These are phyloP conservation scores for Myrmaecium sp. DNA, from an alignment of 2,329 filamentous ascomycete species.

Conservation along the genomic window DNA sequence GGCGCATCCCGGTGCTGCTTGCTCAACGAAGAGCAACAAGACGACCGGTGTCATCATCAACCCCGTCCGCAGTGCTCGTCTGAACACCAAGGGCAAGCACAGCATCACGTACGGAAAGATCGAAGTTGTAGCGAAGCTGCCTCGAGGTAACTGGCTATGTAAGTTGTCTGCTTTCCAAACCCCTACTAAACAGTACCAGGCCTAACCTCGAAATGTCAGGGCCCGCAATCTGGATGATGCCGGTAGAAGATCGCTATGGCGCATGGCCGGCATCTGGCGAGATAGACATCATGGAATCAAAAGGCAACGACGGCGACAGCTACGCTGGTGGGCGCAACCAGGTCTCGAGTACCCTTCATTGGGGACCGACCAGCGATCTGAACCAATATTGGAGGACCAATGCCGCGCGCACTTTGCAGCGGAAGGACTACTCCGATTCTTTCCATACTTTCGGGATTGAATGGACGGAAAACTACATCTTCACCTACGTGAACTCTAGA, in stretches of 20 bases:
- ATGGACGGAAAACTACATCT: conserved; percentile 36
- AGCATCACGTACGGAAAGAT: conserved; percentile 33
- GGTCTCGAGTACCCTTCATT: conserved; percentile 30
- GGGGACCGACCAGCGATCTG: conserved; percentile 20
- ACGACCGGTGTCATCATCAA: conserved; percentile 30
- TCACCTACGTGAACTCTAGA: conserved; percentile 34
- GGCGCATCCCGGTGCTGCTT: conserved; percentile 12
- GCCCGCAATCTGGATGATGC: conserved; percentile 6
- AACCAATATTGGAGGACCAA: conserved; percentile 15
- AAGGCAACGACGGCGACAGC: conserved; percentile 29
- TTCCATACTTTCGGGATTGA: conserved; percentile 38
- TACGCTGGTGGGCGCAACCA: conserved; percentile 25
- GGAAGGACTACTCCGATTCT: conserved; percentile 15
- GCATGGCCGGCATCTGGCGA: conserved; percentile 35
- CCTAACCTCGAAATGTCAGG: no score
- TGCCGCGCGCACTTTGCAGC: conserved; percentile 5
- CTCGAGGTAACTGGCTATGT: conserved; percentile 37
- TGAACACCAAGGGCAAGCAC: conserved; percentile 30
- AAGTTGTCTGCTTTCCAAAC: conserved; percentile 23
- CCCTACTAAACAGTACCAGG: neutral
- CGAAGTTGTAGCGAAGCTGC: conserved; percentile 36
- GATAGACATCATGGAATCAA: conserved; percentile 35
- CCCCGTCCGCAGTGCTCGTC: conserved; percentile 31
- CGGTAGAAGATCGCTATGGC: conserved; percentile 13
- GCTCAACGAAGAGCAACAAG: conserved; percentile 25